These are phyloP conservation scores for Penicillium waksmanii DNA, from an alignment of 495 filamentous ascomycete species.

Conservation along the genomic window DNA sequence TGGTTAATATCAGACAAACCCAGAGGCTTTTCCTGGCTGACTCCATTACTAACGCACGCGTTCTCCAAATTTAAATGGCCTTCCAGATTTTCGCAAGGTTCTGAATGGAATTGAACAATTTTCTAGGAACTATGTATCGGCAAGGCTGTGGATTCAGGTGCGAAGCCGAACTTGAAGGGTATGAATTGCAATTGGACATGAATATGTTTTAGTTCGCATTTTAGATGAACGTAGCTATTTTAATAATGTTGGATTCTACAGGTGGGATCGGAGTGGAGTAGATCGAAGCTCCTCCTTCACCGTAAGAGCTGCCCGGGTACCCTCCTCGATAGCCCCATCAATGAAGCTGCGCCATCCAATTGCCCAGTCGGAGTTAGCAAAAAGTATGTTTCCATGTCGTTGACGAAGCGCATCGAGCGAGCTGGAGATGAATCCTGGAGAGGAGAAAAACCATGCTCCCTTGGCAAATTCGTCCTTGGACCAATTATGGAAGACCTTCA, in stretches of 20 bases:
- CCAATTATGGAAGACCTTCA: constrained; percentile 37
- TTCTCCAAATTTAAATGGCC: no score
- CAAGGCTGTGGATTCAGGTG: no score
- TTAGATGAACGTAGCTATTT: no score
- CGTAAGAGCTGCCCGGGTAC: constrained; percentile 25
- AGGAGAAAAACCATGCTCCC: constrained; percentile 33
- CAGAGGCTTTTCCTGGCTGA: no score
- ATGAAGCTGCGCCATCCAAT: constrained; percentile 38
- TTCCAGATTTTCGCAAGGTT: no score
- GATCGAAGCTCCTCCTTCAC: constrained; percentile 22
- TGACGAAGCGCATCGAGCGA: constrained; percentile 27
- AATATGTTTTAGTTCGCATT: no score
- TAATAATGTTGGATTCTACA: neutral
- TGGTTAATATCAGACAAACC: no score
- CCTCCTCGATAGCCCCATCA: constrained; percentile 40
- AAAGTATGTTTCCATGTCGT: constrained; percentile 29
- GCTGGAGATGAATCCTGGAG: constrained; percentile 19
- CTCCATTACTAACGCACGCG: no score
- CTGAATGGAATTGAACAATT: no score
- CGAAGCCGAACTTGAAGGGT: no score
- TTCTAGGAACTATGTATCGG: no score
- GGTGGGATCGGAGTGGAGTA: constrained; percentile 4
- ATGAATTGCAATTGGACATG: no score
- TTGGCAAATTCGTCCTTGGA: constrained; percentile 34
- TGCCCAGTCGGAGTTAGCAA: constrained; percentile 39